Percentiles rank a stretch among this genome's conserved stretches.
Evolutionary conservation across 2,329 filamentous ascomycete genomes (phyloP).

Genomic region (Aspergillus jensenii): DNA sequence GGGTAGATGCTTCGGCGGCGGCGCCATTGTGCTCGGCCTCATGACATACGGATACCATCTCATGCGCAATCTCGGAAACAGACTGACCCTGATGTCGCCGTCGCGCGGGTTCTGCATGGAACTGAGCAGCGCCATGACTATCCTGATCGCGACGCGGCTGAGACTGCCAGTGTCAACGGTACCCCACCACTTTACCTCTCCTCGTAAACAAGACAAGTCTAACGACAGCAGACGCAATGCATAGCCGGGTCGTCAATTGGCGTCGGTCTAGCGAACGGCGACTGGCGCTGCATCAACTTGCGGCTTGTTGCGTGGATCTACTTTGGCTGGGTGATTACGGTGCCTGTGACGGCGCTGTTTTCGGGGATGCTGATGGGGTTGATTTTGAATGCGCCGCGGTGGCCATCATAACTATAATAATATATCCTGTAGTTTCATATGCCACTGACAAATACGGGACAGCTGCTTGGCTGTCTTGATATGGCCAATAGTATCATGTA

Average conservation of each 20-base stretch:
- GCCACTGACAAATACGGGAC: no score
- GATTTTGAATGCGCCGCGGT: slow-evolving; percentile 45
- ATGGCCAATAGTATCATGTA: no score
- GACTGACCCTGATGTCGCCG: slow-evolving; percentile 42
- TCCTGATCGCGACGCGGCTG: slow-evolving; percentile 35
- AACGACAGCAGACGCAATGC: slow-evolving; percentile 29
- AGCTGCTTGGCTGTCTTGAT: no score
- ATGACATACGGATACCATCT: slow-evolving; percentile 45
- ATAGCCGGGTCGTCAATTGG: slow-evolving; percentile 36
- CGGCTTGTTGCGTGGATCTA: slow-evolving; percentile 45
- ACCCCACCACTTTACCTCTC: background rate
- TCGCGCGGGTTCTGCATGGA: slow-evolving; percentile 34
- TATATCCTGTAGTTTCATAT: no score
- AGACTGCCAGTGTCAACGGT: slow-evolving; percentile 36
- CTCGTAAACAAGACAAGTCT: background rate
- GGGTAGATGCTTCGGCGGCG: slow-evolving; percentile 11
- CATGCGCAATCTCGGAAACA: slow-evolving; percentile 42
- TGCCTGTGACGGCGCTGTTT: slow-evolving; percentile 44
- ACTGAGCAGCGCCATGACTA: slow-evolving; percentile 42
- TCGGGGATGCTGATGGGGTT: slow-evolving; percentile 41
- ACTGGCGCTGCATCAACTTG: slow-evolving; percentile 46
- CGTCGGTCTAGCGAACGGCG: slow-evolving; percentile 38
- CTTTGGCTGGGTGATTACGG: slow-evolving; percentile 46
- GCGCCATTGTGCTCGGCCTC: slow-evolving; percentile 33
- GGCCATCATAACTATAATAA: background rate